phyloP scores from a whole-genome alignment of 2,329 filamentous ascomycete genomes.

The Aspergillus fijiensis region DNA sequence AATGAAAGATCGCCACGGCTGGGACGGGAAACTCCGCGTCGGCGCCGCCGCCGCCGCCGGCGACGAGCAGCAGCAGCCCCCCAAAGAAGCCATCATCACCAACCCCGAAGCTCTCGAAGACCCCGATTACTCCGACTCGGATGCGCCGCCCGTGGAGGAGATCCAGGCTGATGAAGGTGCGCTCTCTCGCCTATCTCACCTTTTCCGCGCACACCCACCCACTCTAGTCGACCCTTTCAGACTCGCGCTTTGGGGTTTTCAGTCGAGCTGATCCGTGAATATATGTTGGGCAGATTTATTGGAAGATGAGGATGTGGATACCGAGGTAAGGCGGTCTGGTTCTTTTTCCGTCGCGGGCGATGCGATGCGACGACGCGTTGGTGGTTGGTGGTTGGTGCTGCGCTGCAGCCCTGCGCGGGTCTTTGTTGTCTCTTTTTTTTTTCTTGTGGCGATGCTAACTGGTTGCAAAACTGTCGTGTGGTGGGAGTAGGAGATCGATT shows the following conservation, averaged over 20 bases:
- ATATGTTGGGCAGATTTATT: conserved; percentile 51
- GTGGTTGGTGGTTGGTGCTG: no score
- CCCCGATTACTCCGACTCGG: conserved; percentile 76
- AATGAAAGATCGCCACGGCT: conserved; percentile 47
- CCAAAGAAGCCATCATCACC: conserved; percentile 58
- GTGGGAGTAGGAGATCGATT: conserved; percentile 71
- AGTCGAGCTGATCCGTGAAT: neutral
- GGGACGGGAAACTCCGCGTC: conserved; percentile 54
- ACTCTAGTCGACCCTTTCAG: no score
- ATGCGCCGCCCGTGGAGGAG: conserved; percentile 66
- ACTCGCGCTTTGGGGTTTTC: no score
- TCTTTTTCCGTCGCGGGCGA: neutral
- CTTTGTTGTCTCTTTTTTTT: no score
- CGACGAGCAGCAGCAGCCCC: conserved; percentile 43
- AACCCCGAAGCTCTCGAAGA: conserved; percentile 84
- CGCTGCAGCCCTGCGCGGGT: no score
- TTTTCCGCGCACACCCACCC: neutral
- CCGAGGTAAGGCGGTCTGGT: conserved; percentile 44
- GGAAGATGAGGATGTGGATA: conserved; percentile 56
- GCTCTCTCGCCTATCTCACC: neutral
- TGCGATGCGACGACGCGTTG: neutral
- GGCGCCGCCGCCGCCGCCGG: conserved; percentile 24
- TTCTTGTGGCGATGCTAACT: neutral
- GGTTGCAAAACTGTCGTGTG: neutral
- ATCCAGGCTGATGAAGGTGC: conserved; percentile 76